Evolutionary conservation across 108 stramenopile species (phyloP).

Genomic region (Skeletonema marinoi): DNA sequence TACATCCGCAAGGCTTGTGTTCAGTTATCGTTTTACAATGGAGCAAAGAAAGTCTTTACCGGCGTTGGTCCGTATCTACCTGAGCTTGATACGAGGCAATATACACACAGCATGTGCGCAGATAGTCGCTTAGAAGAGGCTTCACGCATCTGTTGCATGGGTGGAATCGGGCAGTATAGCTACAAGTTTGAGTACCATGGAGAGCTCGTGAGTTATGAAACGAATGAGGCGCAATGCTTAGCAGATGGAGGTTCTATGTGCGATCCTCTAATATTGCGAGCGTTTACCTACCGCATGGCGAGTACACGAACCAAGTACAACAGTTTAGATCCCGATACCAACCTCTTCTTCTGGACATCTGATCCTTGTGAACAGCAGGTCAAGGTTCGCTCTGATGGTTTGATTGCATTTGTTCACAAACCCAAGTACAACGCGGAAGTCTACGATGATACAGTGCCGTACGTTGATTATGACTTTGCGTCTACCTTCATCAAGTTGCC

Average conservation of each 20-base stretch:
- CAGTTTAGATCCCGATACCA: neutral
- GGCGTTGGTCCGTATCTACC: neutral
- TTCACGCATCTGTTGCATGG: neutral
- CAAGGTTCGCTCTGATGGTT: constrained; percentile 35
- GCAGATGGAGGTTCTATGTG: neutral
- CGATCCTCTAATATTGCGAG: neutral
- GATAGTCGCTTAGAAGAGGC: neutral
- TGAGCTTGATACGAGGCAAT: neutral
- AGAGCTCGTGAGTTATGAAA: neutral
- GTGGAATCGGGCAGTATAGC: neutral
- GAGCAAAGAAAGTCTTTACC: constrained; percentile 16
- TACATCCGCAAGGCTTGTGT: constrained; percentile 38
- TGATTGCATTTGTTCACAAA: constrained; percentile 35
- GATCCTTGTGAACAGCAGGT: constrained; percentile 16
- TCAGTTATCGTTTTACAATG: constrained; percentile 31
- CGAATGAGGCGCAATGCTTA: neutral
- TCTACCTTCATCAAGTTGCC: constrained; percentile 13
- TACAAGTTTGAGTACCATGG: constrained; percentile 6
- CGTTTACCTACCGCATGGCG: neutral
- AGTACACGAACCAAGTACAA: neutral
- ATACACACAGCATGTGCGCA: neutral
- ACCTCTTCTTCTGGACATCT: constrained; percentile 26
- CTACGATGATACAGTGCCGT: neutral
- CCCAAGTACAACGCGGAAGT: neutral
- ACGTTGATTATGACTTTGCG: neutral